These are phyloP conservation scores for Naganishia randhawae DNA, from an alignment of 768 basidiomycete genomes.

Conservation along the genomic window DNA sequence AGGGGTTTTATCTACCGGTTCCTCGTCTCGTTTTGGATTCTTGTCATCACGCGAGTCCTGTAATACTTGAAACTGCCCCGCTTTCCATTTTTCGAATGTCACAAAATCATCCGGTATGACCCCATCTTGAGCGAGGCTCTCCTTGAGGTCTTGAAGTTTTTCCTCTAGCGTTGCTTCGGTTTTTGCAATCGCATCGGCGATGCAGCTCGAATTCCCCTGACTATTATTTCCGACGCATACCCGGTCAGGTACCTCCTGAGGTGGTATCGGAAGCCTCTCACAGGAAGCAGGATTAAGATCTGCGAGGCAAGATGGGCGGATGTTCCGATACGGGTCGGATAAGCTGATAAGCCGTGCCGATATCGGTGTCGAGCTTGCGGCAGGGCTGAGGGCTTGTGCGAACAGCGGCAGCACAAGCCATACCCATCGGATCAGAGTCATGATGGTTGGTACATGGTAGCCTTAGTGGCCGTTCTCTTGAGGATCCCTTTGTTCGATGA, in stretches of 20 bases:
- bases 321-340: constrained; percentile 4
- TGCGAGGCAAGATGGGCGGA: not conserved
- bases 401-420: constrained; percentile 22
- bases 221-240: not conserved
- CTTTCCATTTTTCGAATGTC: constrained; percentile 21
- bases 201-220: constrained; percentile 5
- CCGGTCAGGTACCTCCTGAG: not conserved
- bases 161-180: constrained; percentile 19
- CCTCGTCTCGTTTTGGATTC: not conserved
- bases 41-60: not conserved
- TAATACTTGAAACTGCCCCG: constrained; percentile 15
- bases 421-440: constrained; percentile 7
- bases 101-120: constrained; percentile 15
- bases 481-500: constrained; percentile 1
- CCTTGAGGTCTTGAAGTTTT: constrained; percentile 10
- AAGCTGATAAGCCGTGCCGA: constrained; percentile 4
- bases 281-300: constrained; percentile 11
- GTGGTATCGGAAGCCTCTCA: not conserved
- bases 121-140: constrained; percentile 16
- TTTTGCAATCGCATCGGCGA: constrained; percentile 9
- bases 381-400: constrained; percentile 9
- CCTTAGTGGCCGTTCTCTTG: constrained; percentile 32
- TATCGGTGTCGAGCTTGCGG: constrained; percentile 10
- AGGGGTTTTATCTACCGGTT: not conserved
- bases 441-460: constrained; percentile 21